Base-by-base conservation (phyloP, 345 rosid species). In the Psidium guajava region DNA sequence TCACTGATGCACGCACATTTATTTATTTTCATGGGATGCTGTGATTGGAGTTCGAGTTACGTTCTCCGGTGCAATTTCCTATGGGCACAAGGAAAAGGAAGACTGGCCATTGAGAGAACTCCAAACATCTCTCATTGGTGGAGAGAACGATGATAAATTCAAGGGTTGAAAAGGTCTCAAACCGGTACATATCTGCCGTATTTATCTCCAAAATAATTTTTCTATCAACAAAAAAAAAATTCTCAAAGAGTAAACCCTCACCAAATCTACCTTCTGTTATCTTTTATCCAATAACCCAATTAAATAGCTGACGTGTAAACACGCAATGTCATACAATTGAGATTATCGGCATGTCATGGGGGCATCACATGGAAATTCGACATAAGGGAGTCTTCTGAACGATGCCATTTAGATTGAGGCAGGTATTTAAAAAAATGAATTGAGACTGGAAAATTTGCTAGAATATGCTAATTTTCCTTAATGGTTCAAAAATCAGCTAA, bases 351-450 rank as follows among this genome's bases (percentile, higher is more conserved):
- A 4, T n/a, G 32, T 16, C 3, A 11, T 0, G 1, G 8, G 12
- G 20, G 8, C 25, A 3, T 24, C 4, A 28, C 0, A 20, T 64
- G 77, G 18, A 64, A 64, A 64, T 32, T 16, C 12, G 32, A 8
- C 1, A 8, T 2, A 32, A 61, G 32, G 4, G 11, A 28, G 3
- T 8, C 2, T 32, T 64, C 11, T 8, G 32, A 32, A 32, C 0
- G 8, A 4, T 1, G 18, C 3, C 1, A 0, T 64, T 28, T 16
- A 0, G 0, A 64, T 44, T 6, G 1, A 64, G 44, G 32, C 21
- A 18, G 6, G 15, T 64, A 6, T 2, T 0, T n/a, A 27, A 28
- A 16, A 28, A 27, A 59, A 27, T 8, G 1, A 27, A 13, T 27
- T 27, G 10, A 64, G 11, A 8, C 9, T 64, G 22, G 12, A 20